Conservation (phyloP, 2,329 filamentous ascomycete genomes). For the Lecanicillium sp. region DNA sequence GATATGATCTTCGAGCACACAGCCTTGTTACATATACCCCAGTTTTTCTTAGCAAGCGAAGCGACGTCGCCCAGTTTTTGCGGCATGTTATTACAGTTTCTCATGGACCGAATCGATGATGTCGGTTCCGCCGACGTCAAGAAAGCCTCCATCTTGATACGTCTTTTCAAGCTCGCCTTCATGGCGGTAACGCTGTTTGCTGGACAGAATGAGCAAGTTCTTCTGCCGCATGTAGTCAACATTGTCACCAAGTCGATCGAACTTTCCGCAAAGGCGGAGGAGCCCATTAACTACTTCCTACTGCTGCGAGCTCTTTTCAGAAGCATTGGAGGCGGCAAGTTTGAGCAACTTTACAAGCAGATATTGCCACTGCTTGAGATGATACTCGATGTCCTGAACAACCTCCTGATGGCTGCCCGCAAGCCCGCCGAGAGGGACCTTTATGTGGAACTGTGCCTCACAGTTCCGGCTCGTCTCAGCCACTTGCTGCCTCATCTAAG, state of each 20-base stretch:
- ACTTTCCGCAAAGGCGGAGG: slow-evolving; percentile 87
- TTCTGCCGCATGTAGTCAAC: slow-evolving; percentile 92
- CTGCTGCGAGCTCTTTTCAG: slow-evolving; percentile 87
- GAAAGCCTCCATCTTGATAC: slow-evolving; percentile 84
- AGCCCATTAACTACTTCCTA: slow-evolving; percentile 98
- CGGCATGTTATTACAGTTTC: slow-evolving; percentile 93
- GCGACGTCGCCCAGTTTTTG: slow-evolving; percentile 96
- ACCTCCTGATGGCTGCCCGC: slow-evolving; percentile 79
- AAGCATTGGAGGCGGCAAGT: slow-evolving; percentile 94
- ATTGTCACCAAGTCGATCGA: slow-evolving; percentile 98
- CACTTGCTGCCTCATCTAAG: slow-evolving; percentile 92
- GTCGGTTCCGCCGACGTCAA: slow-evolving; percentile 88
- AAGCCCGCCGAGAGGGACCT: slow-evolving; percentile 89
- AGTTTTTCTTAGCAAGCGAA: slow-evolving; percentile 98
- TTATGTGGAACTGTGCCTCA: slow-evolving; percentile 94
- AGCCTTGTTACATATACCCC: slow-evolving; percentile 86
- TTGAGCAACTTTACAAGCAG: slow-evolving; percentile 97
- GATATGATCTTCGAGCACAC: slow-evolving; percentile 98
- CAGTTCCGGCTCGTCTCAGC: slow-evolving; percentile 87
- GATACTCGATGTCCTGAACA: slow-evolving; percentile 95
- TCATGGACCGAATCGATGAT: slow-evolving; percentile 95
- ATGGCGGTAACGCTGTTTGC: slow-evolving; percentile 99
- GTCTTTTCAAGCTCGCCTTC: slow-evolving; percentile 96
- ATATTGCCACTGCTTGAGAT: slow-evolving; percentile 94
- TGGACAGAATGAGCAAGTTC: slow-evolving; percentile 87